A percentile compares a stretch with the other conserved stretches of the same genome.
These are phyloP conservation scores for Akanthomyces dipterigenus DNA, from an alignment of 2,329 filamentous ascomycete species.

Conservation along the genomic window DNA sequence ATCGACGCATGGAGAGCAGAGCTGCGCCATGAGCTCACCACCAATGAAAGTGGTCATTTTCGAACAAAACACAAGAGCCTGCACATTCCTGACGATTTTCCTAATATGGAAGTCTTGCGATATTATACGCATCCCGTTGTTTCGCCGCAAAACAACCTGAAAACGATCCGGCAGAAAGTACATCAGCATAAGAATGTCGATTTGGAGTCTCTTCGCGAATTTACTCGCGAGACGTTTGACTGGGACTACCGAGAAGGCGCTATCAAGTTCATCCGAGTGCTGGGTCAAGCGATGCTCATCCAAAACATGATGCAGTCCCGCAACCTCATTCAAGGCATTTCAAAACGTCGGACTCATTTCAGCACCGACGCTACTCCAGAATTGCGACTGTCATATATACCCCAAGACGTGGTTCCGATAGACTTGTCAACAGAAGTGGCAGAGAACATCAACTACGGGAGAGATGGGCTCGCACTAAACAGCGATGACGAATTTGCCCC, in stretches of 20 bases:
- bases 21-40: slow-evolving; percentile 67
- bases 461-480: slow-evolving; percentile 52
- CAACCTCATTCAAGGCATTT: slow-evolving; percentile 44
- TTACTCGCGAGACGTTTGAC: slow-evolving; percentile 73
- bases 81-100: slow-evolving; percentile 73
- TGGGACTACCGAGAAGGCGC: slow-evolving; percentile 77
- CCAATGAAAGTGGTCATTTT: slow-evolving; percentile 80
- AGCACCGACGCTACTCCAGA: slow-evolving; percentile 71
- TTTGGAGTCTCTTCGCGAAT: slow-evolving; percentile 56
- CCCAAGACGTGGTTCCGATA: slow-evolving; percentile 68
- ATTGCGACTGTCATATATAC: slow-evolving; percentile 70
- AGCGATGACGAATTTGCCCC: slow-evolving; percentile 58
- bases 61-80: slow-evolving; percentile 66
- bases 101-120: slow-evolving; percentile 67
- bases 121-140: slow-evolving; percentile 88
- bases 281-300: slow-evolving; percentile 70
- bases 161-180: slow-evolving; percentile 17
- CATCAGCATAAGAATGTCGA: slow-evolving; percentile 20
- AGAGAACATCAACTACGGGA: slow-evolving; percentile 43
- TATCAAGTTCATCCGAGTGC: slow-evolving; percentile 72
- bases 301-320: slow-evolving; percentile 39
- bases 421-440: slow-evolving; percentile 68
- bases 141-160: slow-evolving; percentile 51
- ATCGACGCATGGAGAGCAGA: slow-evolving; percentile 65
- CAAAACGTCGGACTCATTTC: slow-evolving; percentile 60